Base-by-base conservation (phyloP, 768 basidiomycete genomes). In the Rhodosporidiobolus odoratus region DNA sequence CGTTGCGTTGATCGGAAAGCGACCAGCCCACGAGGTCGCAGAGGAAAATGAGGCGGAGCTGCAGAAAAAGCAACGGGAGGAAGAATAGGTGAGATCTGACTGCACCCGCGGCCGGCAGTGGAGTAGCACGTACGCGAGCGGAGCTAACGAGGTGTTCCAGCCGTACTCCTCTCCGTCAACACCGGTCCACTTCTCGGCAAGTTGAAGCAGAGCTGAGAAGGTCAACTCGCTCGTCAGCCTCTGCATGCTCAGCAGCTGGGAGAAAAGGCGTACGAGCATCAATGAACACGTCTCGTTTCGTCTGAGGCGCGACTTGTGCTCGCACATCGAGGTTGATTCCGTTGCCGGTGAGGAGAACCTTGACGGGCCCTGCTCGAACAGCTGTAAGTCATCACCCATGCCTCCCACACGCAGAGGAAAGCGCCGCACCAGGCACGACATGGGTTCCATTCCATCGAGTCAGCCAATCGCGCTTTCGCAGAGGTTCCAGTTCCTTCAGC, bases 271-370 rank as follows among this genome's bases (percentile, higher is more conserved):
- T 21, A 70, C 69, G 69, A 40, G 69, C 68, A 25, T 70, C 73
- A 37, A 74, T 63, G 56, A 70, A 70, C 30, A 68, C 54, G 62
- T 70, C 62, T 0, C 62, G 59, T 2, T 45, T 4, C 2, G 16
- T 34, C 19, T 61, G 45, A 1, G 58, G 25, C 8, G 68, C 65
- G 15, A 74, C 54, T 21, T 61, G 56, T 0, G 68, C 25, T 4
- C 68, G 67, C 21, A 73, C 72, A 37, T 73, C 68, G 9, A 45
- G 40, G 27, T 73, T 73, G 52, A 68, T 68, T 30, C 68, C 72
- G 54, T 74, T 74, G 8, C 73, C 73, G 4, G 73, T 74, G 32
- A 70, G 41, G 32, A 74, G 40, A 15, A 74, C 69, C 1, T n/a
- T 37, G 5, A 70, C 54, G 6, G 73, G 68, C 7, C 73, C 73